Base-by-base conservation (phyloP, 192 early-diverging fungal species). In the Rhizoclosmatium globosum region DNA sequence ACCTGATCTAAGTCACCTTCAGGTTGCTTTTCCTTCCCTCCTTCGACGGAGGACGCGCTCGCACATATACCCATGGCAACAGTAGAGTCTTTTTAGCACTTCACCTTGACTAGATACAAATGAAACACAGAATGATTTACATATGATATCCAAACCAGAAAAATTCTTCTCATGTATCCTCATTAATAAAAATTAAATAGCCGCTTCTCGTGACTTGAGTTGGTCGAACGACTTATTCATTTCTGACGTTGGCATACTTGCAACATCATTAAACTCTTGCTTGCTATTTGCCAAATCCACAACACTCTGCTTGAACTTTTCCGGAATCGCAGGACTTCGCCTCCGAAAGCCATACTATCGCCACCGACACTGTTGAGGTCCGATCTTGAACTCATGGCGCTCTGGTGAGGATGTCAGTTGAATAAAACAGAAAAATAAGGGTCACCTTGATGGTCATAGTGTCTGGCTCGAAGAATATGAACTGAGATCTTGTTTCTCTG, bases 381-480 rank as follows among this genome's bases (percentile, higher is more conserved):
- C 43, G 70, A 11, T 17, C 21, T 7, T 64, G 62, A 42, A 64
- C 23, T 23, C 62, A 64, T 64, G 31, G 31, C 31, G 31, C 56
- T 57, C 56, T 64, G 13, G 0, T 64, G 41, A 64, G 21, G 41
- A 0, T 21, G 56, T 17, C 64, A 65, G n/a, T 65, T 65, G 0
- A 31, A 31, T 31, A 31, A 31, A 31, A 31, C 31, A 31, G 31
- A 31, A 31, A 31, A 31, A 31, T 31, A 31, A 31, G 0, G 31
- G 31, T 31, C 31, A 31, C 31, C 31, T 31, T 11, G 7, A 71
- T 56, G 4, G 69, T 71, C 69, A 71, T 56, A 39, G 47, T 56
- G 39, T 71, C 69, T 31, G 69, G 19, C 47, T 71, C 69, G 39
- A 53, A 71, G 4, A 71, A n/a, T 15, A 71, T 38, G 56, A 21